A percentile compares a stretch with the other conserved stretches of the same genome.
phyloP scores from a whole-genome alignment of 2,329 filamentous ascomycete genomes.

The Teratosphaeria destructans region DNA sequence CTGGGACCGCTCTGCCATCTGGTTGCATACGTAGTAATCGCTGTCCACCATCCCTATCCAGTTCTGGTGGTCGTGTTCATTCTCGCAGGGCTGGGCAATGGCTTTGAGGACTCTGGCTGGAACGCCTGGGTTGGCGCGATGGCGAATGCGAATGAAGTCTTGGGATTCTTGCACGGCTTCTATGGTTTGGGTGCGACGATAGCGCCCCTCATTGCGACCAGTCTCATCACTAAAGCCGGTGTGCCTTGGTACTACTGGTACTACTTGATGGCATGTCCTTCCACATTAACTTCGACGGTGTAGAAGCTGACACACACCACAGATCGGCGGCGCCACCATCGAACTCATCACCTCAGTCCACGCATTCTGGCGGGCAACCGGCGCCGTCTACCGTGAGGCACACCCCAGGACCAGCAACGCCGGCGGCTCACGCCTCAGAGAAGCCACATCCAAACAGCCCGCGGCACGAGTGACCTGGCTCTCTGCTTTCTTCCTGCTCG shows the following conservation, averaged over 20 bases:
- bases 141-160: conserved; percentile 60
- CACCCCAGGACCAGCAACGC: conserved; percentile 35
- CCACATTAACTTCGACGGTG: neutral
- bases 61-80: conserved; percentile 55
- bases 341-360: conserved; percentile 44
- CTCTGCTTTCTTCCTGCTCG: conserved; percentile 62
- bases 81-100: conserved; percentile 61
- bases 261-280: conserved; percentile 54
- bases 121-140: conserved; percentile 60
- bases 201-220: conserved; percentile 59
- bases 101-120: conserved; percentile 53
- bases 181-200: conserved; percentile 65
- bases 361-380: conserved; percentile 57
- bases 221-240: conserved; percentile 54
- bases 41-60: conserved; percentile 59
- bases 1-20: conserved; percentile 54
- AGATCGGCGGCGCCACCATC: conserved; percentile 45
- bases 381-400: conserved; percentile 44
- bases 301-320: neutral
- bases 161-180: conserved; percentile 61
- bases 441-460: conserved; percentile 38
- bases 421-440: conserved; percentile 40
- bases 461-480: conserved; percentile 57
- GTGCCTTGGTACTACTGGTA: conserved; percentile 65
- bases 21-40: conserved; percentile 53